Base-by-base conservation (phyloP, 2,329 filamentous ascomycete species). In the Penicillium sp. region DNA sequence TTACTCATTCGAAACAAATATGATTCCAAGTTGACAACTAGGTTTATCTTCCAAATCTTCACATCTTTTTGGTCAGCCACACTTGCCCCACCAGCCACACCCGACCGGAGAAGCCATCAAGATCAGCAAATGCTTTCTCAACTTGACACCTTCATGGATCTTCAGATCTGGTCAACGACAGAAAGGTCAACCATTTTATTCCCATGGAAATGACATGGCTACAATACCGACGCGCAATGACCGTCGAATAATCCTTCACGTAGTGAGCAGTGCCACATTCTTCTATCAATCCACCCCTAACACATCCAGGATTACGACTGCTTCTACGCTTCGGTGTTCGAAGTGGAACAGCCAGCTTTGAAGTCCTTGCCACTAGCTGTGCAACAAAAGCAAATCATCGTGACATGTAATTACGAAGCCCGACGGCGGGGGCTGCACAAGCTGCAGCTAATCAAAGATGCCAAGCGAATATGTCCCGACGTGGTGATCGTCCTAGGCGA, bases 391-490 rank as follows among this genome's bases (percentile, higher is more conserved):
- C 90, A 92, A 71, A 96, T 97, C 54, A 82, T 95, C 42, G 91
- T 93, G 22, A 96, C 92, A 4, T 96, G 91, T 82, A 98, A 98
- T 76, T 98, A 98, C 74, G 90, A 90, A 71, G 93, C 93, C 22
- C 87, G 93, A 35, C 79, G 86, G 51, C 83, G 84, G 58, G 83
- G 79, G 10, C 62, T 81, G 44, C 73, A 84, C 73, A 98, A 99
- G 78, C 82, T 98, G 58, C 92, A 96, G 81, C 84, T 91, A 62
- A 87, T 97, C 70, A 84, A 82, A 52, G 91, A 97, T 60, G 95
- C 93, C 4, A 90, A 85, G 74, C 86, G 82, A 65, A 74, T 87
- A 27, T 96, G 92, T 64, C 92, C 93, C 0, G 90, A 96, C 55
- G 84, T 96, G 16, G 85, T 96, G 51, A 87, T 97, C 49, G 85